A percentile compares a stretch with the other conserved stretches of the same genome.
Conservation (phyloP, 768 basidiomycete genomes). For the Boletellus sp. region DNA sequence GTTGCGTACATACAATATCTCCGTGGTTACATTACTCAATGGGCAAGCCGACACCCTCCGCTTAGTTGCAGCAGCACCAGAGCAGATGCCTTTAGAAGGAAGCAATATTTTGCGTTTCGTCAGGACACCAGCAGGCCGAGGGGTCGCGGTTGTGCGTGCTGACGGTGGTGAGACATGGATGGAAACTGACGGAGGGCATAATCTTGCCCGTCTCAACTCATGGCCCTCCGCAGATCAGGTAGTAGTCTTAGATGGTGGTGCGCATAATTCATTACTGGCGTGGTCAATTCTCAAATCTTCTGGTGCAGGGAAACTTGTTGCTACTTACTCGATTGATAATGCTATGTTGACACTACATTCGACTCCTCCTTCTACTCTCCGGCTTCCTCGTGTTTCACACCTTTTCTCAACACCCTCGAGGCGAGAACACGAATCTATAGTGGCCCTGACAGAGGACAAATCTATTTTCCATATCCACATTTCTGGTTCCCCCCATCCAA, state of each 20-base stretch:
- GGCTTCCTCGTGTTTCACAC: slow-evolving; percentile 50
- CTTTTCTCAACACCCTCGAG: slow-evolving; percentile 66
- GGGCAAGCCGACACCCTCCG: slow-evolving; percentile 50
- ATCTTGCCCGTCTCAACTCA: slow-evolving; percentile 43
- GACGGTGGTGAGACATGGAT: slow-evolving; percentile 66
- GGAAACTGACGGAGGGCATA: slow-evolving; percentile 44
- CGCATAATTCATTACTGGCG: slow-evolving; percentile 12
- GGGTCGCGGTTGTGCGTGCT: slow-evolving; percentile 61
- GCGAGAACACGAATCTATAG: slow-evolving; percentile 50
- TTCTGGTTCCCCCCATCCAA: slow-evolving; percentile 30
- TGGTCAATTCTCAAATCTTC: slow-evolving; percentile 7
- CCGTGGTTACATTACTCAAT: slow-evolving; percentile 60
- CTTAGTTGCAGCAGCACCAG: slow-evolving; percentile 39
- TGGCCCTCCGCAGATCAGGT: slow-evolving; percentile 62
- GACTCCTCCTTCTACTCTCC: slow-evolving; percentile 37
- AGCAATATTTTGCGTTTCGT: slow-evolving; percentile 58
- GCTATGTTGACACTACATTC: slow-evolving; percentile 53
- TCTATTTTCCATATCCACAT: slow-evolving; percentile 57
- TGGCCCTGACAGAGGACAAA: slow-evolving; percentile 62
- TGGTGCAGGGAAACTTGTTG: slow-evolving; percentile 47
- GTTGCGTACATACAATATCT: slow-evolving; percentile 56
- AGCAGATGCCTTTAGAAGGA: slow-evolving; percentile 44
- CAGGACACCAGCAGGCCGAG: slow-evolving; percentile 75
- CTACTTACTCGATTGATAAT: slow-evolving; percentile 52
- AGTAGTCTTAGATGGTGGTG: slow-evolving; percentile 69